Conservation (phyloP, 1,284 basidiomycete species). For the Cerrena zonata region DNA sequence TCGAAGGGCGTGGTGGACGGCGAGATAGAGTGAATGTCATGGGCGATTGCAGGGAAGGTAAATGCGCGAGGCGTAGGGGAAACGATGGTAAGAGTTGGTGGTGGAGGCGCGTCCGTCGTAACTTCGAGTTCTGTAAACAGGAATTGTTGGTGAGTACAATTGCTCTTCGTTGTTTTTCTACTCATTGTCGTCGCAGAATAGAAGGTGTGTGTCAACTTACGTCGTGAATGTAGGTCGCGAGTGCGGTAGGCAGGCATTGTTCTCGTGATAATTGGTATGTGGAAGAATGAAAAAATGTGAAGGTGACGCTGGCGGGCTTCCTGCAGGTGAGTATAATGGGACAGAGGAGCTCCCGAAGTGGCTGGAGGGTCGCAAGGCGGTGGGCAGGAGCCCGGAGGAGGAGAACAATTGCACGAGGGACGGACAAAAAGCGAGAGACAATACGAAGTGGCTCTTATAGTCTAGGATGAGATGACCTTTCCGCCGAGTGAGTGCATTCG, state of each 20-base stretch:
- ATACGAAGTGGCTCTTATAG: conserved; percentile 59
- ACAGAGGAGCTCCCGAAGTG: conserved; percentile 21
- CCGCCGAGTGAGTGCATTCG: conserved; percentile 35
- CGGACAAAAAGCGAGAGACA: conserved; percentile 58
- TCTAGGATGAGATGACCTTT: conserved; percentile 30
- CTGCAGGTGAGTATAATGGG: conserved; percentile 27
- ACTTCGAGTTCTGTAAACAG: conserved; percentile 59
- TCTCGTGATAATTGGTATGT: conserved; percentile 26
- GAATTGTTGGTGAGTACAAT: conserved; percentile 22
- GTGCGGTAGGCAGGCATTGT: conserved; percentile 70
- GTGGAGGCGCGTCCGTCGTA: conserved; percentile 54
- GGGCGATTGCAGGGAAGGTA: conserved; percentile 54
- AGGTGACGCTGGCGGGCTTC: conserved; percentile 26
- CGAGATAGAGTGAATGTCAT: conserved; percentile 60
- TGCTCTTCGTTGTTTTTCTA: conserved; percentile 9
- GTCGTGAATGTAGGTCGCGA: conserved; percentile 59
- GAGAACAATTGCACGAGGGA: conserved; percentile 59
- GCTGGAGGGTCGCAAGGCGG: conserved; percentile 28
- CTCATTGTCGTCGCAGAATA: conserved; percentile 3
- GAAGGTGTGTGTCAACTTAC: conserved; percentile 37
- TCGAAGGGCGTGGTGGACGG: conserved; percentile 65
- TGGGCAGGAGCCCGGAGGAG: conserved; percentile 32
- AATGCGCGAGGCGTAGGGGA: conserved; percentile 74
- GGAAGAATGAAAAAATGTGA: conserved; percentile 23
- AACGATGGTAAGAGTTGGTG: conserved; percentile 59